Conservation (phyloP, 257 asterid genomes). For the Forsythia suspensa region DNA sequence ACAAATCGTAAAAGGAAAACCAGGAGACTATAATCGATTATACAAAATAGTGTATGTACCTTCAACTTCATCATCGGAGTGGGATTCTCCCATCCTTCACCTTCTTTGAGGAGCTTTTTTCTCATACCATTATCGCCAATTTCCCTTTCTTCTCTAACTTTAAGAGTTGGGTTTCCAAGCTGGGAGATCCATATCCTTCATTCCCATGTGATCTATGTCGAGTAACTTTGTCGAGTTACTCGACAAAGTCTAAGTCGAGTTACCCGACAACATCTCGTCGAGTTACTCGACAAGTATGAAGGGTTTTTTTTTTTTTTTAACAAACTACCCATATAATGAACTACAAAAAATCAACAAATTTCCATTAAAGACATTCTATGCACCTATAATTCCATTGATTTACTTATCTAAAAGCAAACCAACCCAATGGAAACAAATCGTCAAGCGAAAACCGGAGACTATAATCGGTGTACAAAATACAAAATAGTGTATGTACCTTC, state of each 20-base stretch:
- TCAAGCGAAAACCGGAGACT: not conserved
- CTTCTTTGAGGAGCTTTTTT: slow-evolving; percentile 46
- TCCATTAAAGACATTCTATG: not conserved
- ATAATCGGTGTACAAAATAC: not conserved
- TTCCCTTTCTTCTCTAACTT: slow-evolving; percentile 47
- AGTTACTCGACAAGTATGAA: too few species aligned
- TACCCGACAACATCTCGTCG: too few species aligned
- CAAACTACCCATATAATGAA: slow-evolving; percentile 60
- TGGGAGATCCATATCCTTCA: slow-evolving; percentile 16
- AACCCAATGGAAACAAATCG: not conserved
- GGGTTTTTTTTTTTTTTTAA: too few species aligned
- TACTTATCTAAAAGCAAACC: too few species aligned
- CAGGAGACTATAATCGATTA: not conserved
- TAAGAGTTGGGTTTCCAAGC: slow-evolving; percentile 21
- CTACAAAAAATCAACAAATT: slow-evolving; percentile 37
- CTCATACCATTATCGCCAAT: slow-evolving; percentile 37
- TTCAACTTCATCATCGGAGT: slow-evolving; percentile 50
- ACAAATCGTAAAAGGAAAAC: not conserved
- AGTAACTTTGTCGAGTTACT: too few species aligned
- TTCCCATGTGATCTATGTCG: not conserved
- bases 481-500: slow-evolving; percentile 36
- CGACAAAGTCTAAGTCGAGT: too few species aligned
- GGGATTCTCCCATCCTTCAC: slow-evolving; percentile 51
- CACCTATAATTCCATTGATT: too few species aligned
- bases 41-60: slow-evolving; percentile 26